Percentiles rank a stretch among this genome's conserved stretches.
Evolutionary conservation across 1,284 basidiomycete genomes (phyloP).

Genomic region (Thecaphora thlaspeos): DNA sequence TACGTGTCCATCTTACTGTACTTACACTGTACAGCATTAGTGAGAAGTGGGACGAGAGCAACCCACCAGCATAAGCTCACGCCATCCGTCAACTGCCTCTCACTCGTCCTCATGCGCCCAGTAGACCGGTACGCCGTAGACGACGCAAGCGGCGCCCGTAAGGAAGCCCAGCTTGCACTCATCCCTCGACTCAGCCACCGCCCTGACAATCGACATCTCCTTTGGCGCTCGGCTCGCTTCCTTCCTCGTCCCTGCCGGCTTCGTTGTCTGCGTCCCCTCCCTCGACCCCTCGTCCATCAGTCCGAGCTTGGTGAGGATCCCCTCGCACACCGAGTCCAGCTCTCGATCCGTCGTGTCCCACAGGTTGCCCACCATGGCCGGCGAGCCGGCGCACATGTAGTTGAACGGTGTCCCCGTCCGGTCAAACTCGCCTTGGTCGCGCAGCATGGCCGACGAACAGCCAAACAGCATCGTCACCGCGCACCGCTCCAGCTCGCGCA

Average conservation of each 20-base stretch:
- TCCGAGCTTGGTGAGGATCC: conserved; percentile 74
- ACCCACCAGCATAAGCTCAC: too few species aligned
- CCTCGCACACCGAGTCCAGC: conserved; percentile 85
- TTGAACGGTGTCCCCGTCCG: conserved; percentile 84
- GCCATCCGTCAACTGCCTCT: too few species aligned
- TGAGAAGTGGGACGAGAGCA: too few species aligned
- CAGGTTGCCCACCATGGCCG: conserved; percentile 85
- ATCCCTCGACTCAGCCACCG: conserved; percentile 75
- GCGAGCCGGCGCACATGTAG: conserved; percentile 94
- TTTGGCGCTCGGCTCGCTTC: conserved; percentile 17
- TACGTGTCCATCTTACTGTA: too few species aligned
- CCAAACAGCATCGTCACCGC: conserved; percentile 98
- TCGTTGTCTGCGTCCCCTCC: conserved; percentile 30
- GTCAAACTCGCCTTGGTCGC: conserved; percentile 90
- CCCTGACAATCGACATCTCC: conserved; percentile 68
- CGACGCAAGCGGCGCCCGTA: conserved; percentile 90
- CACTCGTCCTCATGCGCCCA: conserved; percentile 21
- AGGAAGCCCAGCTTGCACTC: conserved; percentile 86
- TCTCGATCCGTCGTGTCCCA: conserved; percentile 99
- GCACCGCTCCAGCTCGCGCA: conserved; percentile 74
- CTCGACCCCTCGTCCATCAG: conserved; percentile 60
- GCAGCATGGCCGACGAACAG: conserved; percentile 85
- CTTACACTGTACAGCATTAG: too few species aligned
- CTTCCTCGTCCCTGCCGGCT: conserved; percentile 13
- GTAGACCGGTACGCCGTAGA: conserved; percentile 80